Base-by-base conservation (phyloP, 805 yeast species). In the Teunomyces panamensis region DNA sequence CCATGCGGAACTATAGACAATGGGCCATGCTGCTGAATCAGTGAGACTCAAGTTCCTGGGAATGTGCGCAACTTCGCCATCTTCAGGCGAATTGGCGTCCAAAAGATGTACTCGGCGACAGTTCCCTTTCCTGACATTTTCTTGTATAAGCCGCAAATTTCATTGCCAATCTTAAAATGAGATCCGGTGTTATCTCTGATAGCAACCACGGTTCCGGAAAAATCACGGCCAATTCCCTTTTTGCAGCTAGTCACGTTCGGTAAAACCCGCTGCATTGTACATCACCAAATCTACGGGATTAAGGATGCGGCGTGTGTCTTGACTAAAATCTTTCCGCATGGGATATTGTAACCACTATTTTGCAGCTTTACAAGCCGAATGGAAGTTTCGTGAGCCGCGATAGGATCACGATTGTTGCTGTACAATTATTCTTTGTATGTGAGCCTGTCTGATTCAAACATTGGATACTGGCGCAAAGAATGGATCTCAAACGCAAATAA, bases 21-120 rank as follows among this genome's bases (percentile, higher is more conserved):
- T 64, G 0, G 89, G 86, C 65, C 79, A 77, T 0, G 88, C 78
- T 2, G 87, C 85, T 43, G 91, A 89, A 54, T 82, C 78, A 30
- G 68, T 77, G 47, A 71, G 62, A 2, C 77, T 55, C 42, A 85
- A 51, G 17, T 67, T 69, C 5, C 61, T 61, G 3, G 73, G 70
- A 16, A 89, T 84, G 30, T 47, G 44, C 43, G 76, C 74, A 41
- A 68, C 70, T 16, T 74, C 56, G 24, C 79, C 57, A 0, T 75
- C 64, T 7, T 56, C 57, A 3, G 44, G 48, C 3, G 69, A 65
- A 44, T 78, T 71, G 16, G 79, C 39, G 43, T 79, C 71, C 16
- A 79, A 39, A 17, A 73, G 29, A 79, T 46, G 55, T 79, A 81
- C 52, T 80, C 78, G 3, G 72, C 52, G n/a, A 75, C 54, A 0